Percentiles rank a stretch among this genome's conserved stretches.
phyloP scores from a whole-genome alignment of 345 rosid genomes.

The Lumnitzera racemosa region DNA sequence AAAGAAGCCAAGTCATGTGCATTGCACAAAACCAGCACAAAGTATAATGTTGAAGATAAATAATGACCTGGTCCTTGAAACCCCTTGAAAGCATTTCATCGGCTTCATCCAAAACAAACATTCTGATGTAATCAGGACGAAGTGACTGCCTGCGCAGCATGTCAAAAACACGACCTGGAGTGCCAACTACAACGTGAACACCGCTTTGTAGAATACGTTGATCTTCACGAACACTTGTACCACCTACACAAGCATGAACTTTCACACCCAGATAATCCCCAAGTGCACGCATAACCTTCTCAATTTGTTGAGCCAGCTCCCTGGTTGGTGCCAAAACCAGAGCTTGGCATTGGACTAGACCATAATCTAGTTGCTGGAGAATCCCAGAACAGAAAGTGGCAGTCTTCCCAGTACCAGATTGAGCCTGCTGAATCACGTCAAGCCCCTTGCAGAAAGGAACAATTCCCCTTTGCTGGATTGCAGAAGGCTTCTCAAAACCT shows the following conservation, averaged over 20 bases:
- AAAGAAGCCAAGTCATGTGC: too few species aligned
- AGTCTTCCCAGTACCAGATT: slow-evolving; percentile 92
- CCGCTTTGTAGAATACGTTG: slow-evolving; percentile 84
- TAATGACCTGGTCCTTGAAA: slow-evolving; percentile 80
- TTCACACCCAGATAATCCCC: slow-evolving; percentile 90
- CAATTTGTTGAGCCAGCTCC: slow-evolving; percentile 91
- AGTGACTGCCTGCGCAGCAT: slow-evolving; percentile 87
- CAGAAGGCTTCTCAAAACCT: slow-evolving; percentile 97
- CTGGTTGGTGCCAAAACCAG: slow-evolving; percentile 85
- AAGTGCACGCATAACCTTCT: slow-evolving; percentile 92
- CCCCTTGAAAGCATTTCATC: slow-evolving; percentile 98
- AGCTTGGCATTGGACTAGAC: slow-evolving; percentile 69
- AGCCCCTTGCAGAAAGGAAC: slow-evolving; percentile 91
- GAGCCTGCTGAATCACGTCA: slow-evolving; percentile 95
- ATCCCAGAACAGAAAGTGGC: slow-evolving; percentile 95
- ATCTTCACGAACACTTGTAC: slow-evolving; percentile 91
- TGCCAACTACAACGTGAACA: slow-evolving; percentile 93
- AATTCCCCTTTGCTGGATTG: slow-evolving; percentile 92
- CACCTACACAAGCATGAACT: slow-evolving; percentile 96
- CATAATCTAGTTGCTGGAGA: slow-evolving; percentile 75
- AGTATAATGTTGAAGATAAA: neutral
- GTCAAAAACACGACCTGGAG: slow-evolving; percentile 97
- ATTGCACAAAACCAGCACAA: neutral
- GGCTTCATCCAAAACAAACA: slow-evolving; percentile 93
- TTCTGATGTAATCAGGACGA: slow-evolving; percentile 64